Base-by-base conservation (phyloP, 2,329 filamentous ascomycete genomes). In the Xylariaceae sp. region DNA sequence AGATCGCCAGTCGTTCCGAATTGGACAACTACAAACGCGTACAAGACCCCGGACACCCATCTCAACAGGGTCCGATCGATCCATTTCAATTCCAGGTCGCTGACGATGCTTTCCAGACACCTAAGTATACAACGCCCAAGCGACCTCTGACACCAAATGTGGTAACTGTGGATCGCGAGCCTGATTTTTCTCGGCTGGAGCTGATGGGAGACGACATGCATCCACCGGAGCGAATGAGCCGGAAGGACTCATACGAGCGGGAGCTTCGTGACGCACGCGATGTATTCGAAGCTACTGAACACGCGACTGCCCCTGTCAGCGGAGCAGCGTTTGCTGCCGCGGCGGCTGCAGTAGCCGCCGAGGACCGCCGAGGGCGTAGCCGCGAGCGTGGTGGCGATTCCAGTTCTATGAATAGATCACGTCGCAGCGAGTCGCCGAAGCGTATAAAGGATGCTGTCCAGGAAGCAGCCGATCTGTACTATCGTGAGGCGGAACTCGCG, bases 61-160 rank as follows among this genome's bases (percentile, higher is more conserved):
- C 57, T 20, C 63, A 68, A 56, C 65, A 64, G 56, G 64, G 68
- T n/a, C 65, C 70, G 48, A 69, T 82, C 65, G 80, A 87, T 70
- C 82, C 83, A 18, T 86, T 87, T 68, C 77, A 84, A 67, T 87
- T 76, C 65, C 83, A 82, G 69, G 80, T 86, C 57, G 62, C 76
- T 42, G 75, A 81, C 57, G 77, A 81, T 64, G 77, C 78, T n/a
- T 83, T 83, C 56, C 71, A 73, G 47, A 79, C 79, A 9, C 78
- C 81, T 2, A 61, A 69, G 29, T 65, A 70, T 53, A 65, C 69
- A 20, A 76, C 74, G 12, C 75, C 77, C 0, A 67, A 68, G 40
- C 73, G 76, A 46, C 76, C 79, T 2, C 62, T 80, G 57, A 81
- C 79, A 3, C 82, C 80, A 6, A 75, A 74, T 56, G 72, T 86